Base-by-base conservation (phyloP, 352 stramenopile species). In the Phytopythium ostracodes region DNA sequence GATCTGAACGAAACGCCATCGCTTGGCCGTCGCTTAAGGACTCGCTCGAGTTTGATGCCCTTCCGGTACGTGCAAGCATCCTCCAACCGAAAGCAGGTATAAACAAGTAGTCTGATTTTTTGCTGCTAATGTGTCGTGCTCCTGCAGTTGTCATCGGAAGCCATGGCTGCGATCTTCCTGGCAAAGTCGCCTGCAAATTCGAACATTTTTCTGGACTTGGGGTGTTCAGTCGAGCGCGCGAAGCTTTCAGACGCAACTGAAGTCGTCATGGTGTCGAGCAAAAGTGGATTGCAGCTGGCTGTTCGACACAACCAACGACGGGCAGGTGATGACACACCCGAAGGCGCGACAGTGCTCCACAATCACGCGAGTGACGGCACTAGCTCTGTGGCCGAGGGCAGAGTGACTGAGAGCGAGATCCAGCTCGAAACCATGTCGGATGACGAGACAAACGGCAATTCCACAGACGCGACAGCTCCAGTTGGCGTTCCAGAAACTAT, bases 21-120 rank as follows among this genome's bases (percentile, higher is more conserved):
- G 44, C 61, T 36, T 84, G 73, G 73, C 73, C 76, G 24, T 77
- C 68, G 11, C 60, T 84, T 54, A 75, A 73, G 54, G 71, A 77
- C 25, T 82, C 67, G 27, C 75, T 82, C 25, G 71, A 69, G 11
- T 68, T 69, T 31, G 62, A 63, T 4, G 40, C 42, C 7, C 51
- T 71, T 47, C 27, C 38, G 50, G 76, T 82, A 59, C 35, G 73
- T 56, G 2, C 18, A 24, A 14, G 5, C 0, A 36, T 38, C 2
- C 7, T 38, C 47, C 10, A 35, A 0, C 29, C 9, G 43, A 27
- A 29, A 15, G 10, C 6, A 5, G 6, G 8, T 49, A 4, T 25
- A 49, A 9, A 15, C 7, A 27, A 25, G n/a, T n/a, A 24, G 18
- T 27, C 42, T 49, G 5, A 49, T 22, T 11, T 56, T 35, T 12